Evolutionary conservation across 345 rosid species (phyloP).

Genomic region (Conringia planisiliqua): DNA sequence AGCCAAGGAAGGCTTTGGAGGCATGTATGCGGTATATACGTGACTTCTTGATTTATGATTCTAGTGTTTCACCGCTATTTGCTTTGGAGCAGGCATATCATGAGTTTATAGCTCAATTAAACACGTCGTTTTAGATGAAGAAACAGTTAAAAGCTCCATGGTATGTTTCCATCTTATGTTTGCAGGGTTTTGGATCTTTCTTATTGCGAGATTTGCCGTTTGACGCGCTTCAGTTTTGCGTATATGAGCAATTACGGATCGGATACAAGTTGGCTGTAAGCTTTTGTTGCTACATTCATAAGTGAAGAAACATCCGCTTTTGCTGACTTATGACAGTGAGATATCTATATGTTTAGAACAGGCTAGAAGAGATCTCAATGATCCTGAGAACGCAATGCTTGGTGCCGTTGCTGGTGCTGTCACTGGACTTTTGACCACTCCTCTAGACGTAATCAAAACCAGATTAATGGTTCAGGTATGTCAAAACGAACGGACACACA

Average conservation of each 20-base stretch:
- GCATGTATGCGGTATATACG: constrained; percentile 63
- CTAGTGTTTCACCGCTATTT: constrained; percentile 1
- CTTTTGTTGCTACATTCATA: background rate
- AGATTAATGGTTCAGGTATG: constrained; percentile 74
- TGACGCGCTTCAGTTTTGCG: constrained; percentile 90
- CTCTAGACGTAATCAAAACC: constrained; percentile 76
- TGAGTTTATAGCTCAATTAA: background rate
- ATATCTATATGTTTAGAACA: constrained; percentile 30
- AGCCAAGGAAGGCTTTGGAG: constrained; percentile 59
- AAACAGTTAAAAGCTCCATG: background rate
- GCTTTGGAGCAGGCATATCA: background rate
- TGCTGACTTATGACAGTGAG: background rate
- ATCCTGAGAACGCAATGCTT: constrained; percentile 71
- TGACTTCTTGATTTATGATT: constrained; percentile 2
- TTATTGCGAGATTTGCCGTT: constrained; percentile 88
- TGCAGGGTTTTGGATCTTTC: constrained; percentile 88
- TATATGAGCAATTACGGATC: constrained; percentile 82
- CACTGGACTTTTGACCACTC: constrained; percentile 72
- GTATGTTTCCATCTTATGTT: background rate
- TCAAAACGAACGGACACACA: background rate
- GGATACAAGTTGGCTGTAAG: constrained; percentile 84
- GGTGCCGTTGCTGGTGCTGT: constrained; percentile 93
- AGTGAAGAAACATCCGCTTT: background rate
- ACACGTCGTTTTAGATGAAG: background rate
- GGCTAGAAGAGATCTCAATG: constrained; percentile 79